Percentiles rank a stretch among this genome's conserved stretches.
phyloP scores from a whole-genome alignment of 2,329 filamentous ascomycete species.

The Passalora sequoiae region DNA sequence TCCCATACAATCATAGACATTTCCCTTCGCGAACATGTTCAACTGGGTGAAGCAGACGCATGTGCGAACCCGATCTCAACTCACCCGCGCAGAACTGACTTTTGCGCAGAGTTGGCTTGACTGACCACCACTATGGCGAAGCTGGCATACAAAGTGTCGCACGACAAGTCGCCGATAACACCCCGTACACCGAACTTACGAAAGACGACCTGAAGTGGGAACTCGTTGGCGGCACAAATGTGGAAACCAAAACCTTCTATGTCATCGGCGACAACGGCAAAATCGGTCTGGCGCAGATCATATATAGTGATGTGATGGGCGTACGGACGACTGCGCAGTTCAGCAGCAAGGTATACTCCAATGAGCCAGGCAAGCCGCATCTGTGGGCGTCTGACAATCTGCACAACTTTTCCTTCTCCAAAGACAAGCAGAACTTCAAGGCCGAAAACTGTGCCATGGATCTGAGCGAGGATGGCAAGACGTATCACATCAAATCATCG shows the following conservation, averaged over 20 bases:
- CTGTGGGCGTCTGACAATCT: slow-evolving; percentile 82
- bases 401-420: slow-evolving; percentile 73
- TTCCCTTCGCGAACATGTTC: slow-evolving; percentile 66
- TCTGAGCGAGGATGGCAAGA: slow-evolving; percentile 75
- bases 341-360: slow-evolving; percentile 86
- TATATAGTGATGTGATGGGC: slow-evolving; percentile 89
- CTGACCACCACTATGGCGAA: slow-evolving; percentile 90
- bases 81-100: slow-evolving; percentile 19
- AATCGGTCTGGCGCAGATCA: slow-evolving; percentile 77
- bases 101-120: slow-evolving; percentile 62
- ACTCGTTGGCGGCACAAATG: slow-evolving; percentile 73
- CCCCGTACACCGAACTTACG: slow-evolving; percentile 72
- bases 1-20: background rate
- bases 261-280: slow-evolving; percentile 72
- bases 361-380: slow-evolving; percentile 62
- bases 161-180: slow-evolving; percentile 69
- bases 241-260: slow-evolving; percentile 96
- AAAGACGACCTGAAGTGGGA: slow-evolving; percentile 79
- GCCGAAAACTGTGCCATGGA: slow-evolving; percentile 81
- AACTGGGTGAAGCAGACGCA: slow-evolving; percentile 93
- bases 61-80: slow-evolving; percentile 37
- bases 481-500: slow-evolving; percentile 85
- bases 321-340: slow-evolving; percentile 86
- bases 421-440: slow-evolving; percentile 76
- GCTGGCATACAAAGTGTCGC: slow-evolving; percentile 81